Evolutionary conservation across 106 monocot species (phyloP).

Genomic region (Apostasia shenzhenica): DNA sequence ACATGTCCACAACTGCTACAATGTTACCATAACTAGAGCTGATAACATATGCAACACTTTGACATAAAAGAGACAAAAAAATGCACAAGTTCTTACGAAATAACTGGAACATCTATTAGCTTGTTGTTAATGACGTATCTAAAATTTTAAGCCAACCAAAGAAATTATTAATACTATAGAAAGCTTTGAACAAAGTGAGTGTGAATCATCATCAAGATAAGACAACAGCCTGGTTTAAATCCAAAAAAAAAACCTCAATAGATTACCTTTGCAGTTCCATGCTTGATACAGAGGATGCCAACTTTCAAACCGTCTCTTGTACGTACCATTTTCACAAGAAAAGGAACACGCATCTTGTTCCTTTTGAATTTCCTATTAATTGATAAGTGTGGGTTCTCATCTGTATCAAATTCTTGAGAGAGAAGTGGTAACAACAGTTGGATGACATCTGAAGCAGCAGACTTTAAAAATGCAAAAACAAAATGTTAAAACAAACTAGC

Average conservation of each 20-base stretch:
- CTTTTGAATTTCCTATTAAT: constrained; percentile 41
- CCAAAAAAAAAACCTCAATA: not conserved
- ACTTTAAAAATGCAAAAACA: constrained; percentile 25
- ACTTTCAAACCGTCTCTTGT: constrained; percentile 81
- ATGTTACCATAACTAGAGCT: too few relatives aligned
- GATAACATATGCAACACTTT: too few relatives aligned
- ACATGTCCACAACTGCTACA: too few relatives aligned
- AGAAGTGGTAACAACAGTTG: constrained; percentile 53
- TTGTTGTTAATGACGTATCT: too few relatives aligned
- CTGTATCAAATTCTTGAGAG: constrained; percentile 40
- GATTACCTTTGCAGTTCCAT: constrained; percentile 79
- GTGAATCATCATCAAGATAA: too few relatives aligned
- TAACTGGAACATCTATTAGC: too few relatives aligned
- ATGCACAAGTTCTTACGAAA: too few relatives aligned
- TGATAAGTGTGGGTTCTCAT: constrained; percentile 34
- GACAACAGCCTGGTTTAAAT: too few relatives aligned
- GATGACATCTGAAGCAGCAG: constrained; percentile 56
- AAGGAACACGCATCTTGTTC: constrained; percentile 30
- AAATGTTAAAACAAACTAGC: constrained; percentile 4
- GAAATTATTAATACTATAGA: not conserved
- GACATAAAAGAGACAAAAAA: too few relatives aligned
- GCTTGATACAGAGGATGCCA: constrained; percentile 74
- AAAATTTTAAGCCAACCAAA: not conserved
- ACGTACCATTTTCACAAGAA: constrained; percentile 71
- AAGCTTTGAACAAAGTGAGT: not conserved